A percentile compares a stretch with the other conserved stretches of the same genome.
These are phyloP conservation scores for Hortiboletus campestris DNA, from an alignment of 768 basidiomycete genomes.

Conservation along the genomic window DNA sequence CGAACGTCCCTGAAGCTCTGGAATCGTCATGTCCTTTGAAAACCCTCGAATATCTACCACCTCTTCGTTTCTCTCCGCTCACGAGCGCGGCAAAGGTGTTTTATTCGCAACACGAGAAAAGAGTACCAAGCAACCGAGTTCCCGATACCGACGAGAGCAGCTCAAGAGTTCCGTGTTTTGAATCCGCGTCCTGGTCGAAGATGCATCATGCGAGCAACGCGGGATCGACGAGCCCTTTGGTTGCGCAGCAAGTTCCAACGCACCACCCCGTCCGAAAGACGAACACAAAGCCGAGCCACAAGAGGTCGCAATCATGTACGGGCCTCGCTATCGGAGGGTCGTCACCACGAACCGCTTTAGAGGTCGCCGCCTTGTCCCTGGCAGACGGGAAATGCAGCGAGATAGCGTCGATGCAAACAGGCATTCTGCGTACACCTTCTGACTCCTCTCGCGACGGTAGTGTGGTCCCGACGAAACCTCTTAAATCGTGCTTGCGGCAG, in stretches of 20 bases:
- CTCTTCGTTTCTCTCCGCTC: constrained; percentile 22
- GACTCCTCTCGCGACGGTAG: not conserved
- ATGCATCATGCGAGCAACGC: not conserved
- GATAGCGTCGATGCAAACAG: not conserved
- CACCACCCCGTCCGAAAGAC: constrained; percentile 1
- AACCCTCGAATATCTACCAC: constrained; percentile 12
- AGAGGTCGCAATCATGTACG: constrained; percentile 11
- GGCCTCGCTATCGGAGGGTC: constrained; percentile 9
- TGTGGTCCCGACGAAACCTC: constrained; percentile 3
- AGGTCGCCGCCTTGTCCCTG: not conserved
- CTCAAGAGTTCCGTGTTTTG: not conserved
- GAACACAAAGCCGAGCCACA: constrained; percentile 1
- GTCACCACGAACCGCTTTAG: not conserved
- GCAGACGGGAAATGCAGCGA: not conserved
- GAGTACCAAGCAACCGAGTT: not conserved
- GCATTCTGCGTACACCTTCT: not conserved
- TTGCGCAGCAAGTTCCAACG: not conserved
- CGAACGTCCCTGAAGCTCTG: not conserved
- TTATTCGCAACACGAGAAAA: not conserved
- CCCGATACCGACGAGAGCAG: no score
- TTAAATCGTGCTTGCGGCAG: constrained; percentile 13
- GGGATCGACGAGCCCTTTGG: not conserved
- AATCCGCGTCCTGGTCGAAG: not conserved
- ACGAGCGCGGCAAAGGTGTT: constrained; percentile 6
- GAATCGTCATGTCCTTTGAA: not conserved